These are phyloP conservation scores for Suillus brevipes DNA, from an alignment of 768 basidiomycete species.

Conservation along the genomic window DNA sequence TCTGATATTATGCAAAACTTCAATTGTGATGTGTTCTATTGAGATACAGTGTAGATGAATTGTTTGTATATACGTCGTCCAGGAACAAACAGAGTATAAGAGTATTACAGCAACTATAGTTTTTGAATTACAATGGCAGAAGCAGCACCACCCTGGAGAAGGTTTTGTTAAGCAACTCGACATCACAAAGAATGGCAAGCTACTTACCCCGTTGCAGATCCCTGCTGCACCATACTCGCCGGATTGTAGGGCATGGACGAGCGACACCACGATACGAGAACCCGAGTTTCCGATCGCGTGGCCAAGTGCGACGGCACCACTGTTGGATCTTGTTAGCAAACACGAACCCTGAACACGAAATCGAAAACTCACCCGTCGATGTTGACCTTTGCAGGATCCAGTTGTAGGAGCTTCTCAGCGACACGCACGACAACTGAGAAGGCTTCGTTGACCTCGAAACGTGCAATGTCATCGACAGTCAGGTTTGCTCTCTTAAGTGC, in stretches of 20 bases:
- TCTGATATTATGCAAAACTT: background rate
- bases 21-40: constrained; percentile 3
- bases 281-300: constrained; percentile 98
- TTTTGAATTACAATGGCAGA: constrained; percentile 90
- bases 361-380: constrained; percentile 65
- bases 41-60: constrained; percentile 14
- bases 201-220: constrained; percentile 93
- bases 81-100: constrained; percentile 10
- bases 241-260: constrained; percentile 86
- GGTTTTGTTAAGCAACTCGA: constrained; percentile 13
- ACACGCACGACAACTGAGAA: constrained; percentile 94
- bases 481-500: constrained; percentile 89
- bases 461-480: constrained; percentile 79
- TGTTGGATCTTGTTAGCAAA: constrained; percentile 34
- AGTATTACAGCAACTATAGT: constrained; percentile 46
- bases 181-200: background rate
- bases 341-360: background rate
- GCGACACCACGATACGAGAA: constrained; percentile 89
- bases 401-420: constrained; percentile 83
- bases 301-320: constrained; percentile 95
- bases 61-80: constrained; percentile 13
- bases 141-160: constrained; percentile 80
- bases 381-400: constrained; percentile 90
- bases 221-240: constrained; percentile 95
- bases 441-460: constrained; percentile 97